Evolutionary conservation across 768 basidiomycete genomes (phyloP).

Genomic region (Clavulina sp.): DNA sequence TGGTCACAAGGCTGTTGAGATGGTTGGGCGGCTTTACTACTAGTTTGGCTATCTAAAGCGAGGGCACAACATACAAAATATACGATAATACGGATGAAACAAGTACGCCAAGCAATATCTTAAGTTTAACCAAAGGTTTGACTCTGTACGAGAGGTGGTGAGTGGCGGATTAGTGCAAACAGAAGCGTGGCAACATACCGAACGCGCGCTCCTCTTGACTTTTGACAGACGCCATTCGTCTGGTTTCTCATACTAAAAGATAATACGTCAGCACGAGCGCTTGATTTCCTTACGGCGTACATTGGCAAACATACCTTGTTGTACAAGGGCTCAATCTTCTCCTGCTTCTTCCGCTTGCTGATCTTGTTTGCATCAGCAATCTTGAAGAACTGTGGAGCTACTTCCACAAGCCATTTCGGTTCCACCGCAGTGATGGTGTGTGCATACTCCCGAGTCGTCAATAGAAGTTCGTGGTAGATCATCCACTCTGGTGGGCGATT

Average conservation of each 20-base stretch:
- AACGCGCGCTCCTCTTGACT: constrained; percentile 78
- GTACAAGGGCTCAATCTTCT: constrained; percentile 91
- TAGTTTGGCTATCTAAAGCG: too few species aligned
- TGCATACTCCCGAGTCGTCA: constrained; percentile 92
- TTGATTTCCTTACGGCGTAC: constrained; percentile 3
- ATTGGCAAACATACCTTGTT: constrained; percentile 41
- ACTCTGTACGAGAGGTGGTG: constrained; percentile 30
- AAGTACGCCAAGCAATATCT: too few species aligned
- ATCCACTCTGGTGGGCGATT: constrained; percentile 94
- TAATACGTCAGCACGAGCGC: not conserved
- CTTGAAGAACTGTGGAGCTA: constrained; percentile 97
- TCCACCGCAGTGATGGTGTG: constrained; percentile 90
- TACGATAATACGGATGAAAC: too few species aligned
- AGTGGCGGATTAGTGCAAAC: constrained; percentile 7
- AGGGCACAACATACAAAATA: too few species aligned
- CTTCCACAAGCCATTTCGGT: constrained; percentile 96
- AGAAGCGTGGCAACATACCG: constrained; percentile 26
- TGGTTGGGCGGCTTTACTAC: too few species aligned
- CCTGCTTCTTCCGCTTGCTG: constrained; percentile 86
- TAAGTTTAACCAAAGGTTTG: constrained; percentile 71
- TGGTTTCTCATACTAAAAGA: constrained; percentile 56
- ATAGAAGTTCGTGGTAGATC: constrained; percentile 86
- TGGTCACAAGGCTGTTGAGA: too few species aligned
- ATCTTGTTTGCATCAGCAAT: constrained; percentile 97
- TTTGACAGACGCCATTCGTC: constrained; percentile 92